A percentile compares a stretch with the other conserved stretches of the same genome.
These are phyloP conservation scores for Heterobasidion occidentale DNA, from an alignment of 1,284 basidiomycete genomes.

Conservation along the genomic window DNA sequence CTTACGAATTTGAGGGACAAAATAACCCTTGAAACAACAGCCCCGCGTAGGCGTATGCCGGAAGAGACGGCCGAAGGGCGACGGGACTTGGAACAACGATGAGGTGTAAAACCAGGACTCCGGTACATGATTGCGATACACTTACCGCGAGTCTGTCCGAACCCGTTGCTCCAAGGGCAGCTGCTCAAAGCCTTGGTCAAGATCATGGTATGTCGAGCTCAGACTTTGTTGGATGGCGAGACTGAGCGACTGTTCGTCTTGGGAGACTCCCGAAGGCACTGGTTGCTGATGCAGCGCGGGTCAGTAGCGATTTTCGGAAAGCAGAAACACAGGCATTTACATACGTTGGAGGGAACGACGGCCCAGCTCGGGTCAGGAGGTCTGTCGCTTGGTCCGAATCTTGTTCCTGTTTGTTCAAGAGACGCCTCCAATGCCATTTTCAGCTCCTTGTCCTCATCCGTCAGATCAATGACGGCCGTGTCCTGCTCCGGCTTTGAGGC, in stretches of 20 bases:
- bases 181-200: conserved; percentile 25
- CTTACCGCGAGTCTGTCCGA: conserved; percentile 53
- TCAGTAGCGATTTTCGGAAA: neutral
- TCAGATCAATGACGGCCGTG: conserved; percentile 47
- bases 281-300: conserved; percentile 16
- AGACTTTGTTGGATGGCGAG: conserved; percentile 63
- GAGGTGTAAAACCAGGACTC: conserved; percentile 5
- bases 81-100: conserved; percentile 39
- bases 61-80: conserved; percentile 48
- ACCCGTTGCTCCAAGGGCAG: conserved; percentile 40
- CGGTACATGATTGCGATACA: conserved; percentile 5
- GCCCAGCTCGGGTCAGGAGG: conserved; percentile 60
- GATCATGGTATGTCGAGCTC: conserved; percentile 20
- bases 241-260: conserved; percentile 50
- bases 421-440: conserved; percentile 46
- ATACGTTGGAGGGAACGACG: conserved; percentile 57
- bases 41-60: conserved; percentile 46
- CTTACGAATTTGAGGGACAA: conserved; percentile 58
- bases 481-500: conserved; percentile 27
- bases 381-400: conserved; percentile 51
- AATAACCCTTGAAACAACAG: conserved; percentile 56
- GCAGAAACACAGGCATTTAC: conserved; percentile 4
- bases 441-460: conserved; percentile 44
- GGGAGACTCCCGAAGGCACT: conserved; percentile 28
- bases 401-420: conserved; percentile 24